Evolutionary conservation across 1,284 basidiomycete species (phyloP).

Genomic region (Naganishia cerealis): DNA sequence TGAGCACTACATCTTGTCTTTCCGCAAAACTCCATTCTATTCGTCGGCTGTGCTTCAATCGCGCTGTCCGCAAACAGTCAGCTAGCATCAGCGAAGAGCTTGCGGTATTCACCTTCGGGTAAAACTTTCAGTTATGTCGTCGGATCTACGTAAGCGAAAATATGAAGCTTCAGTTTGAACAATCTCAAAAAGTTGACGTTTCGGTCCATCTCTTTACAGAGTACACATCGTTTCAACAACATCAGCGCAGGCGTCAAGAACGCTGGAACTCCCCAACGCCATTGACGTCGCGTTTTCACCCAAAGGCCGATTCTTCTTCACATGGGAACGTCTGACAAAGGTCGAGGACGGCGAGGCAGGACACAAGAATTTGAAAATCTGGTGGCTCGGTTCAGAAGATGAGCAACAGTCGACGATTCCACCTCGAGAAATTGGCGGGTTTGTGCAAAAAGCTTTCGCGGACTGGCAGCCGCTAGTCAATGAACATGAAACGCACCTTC

Average conservation of each 20-base stretch:
- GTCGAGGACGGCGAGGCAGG: conserved; percentile 50
- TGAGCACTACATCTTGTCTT: not conserved
- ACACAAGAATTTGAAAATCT: conserved; percentile 53
- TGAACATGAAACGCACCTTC: conserved; percentile 86
- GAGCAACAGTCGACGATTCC: conserved; percentile 5
- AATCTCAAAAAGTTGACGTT: conserved; percentile 55
- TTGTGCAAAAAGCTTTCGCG: conserved; percentile 51
- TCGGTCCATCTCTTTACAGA: conserved; percentile 35
- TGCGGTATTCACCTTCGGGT: conserved; percentile 84
- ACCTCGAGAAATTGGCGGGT: conserved; percentile 48
- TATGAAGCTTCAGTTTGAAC: not conserved
- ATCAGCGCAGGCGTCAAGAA: conserved; percentile 40
- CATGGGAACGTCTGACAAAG: conserved; percentile 72
- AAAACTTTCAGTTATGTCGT: conserved; percentile 81
- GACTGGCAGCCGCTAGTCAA: conserved; percentile 66
- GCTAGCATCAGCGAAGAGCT: conserved; percentile 61
- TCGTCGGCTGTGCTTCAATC: conserved; percentile 33
- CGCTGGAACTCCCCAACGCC: conserved; percentile 63
- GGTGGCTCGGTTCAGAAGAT: conserved; percentile 37
- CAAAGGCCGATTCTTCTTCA: conserved; percentile 84
- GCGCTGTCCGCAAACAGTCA: conserved; percentile 53
- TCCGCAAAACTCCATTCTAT: not conserved
- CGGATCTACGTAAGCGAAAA: conserved; percentile 63
- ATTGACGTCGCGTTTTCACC: conserved; percentile 89
- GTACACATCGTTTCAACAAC: conserved; percentile 43